Evolutionary conservation across 2,329 filamentous ascomycete species (phyloP).

Genomic region (Colletotrichum sp.): DNA sequence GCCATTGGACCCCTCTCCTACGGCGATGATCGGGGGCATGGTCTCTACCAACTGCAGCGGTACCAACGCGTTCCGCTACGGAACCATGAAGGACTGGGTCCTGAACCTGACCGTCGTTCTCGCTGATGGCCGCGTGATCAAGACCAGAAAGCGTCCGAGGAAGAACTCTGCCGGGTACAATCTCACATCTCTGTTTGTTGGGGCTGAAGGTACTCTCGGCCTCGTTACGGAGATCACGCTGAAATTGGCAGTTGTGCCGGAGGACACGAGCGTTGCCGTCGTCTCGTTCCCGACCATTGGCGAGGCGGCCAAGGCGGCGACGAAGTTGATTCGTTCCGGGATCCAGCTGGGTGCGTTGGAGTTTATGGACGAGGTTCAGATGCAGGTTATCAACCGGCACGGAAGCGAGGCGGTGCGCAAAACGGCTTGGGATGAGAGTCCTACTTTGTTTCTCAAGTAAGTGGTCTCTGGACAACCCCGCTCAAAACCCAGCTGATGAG

Average conservation of each 20-base stretch:
- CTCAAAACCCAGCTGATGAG: background rate
- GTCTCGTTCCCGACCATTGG: slow-evolving; percentile 64
- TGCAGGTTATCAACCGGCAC: slow-evolving; percentile 69
- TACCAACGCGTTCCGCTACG: slow-evolving; percentile 67
- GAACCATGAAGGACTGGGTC: slow-evolving; percentile 80
- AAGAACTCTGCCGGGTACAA: slow-evolving; percentile 78
- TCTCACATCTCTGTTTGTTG: slow-evolving; percentile 70
- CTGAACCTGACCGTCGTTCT: slow-evolving; percentile 74
- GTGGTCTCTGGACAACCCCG: background rate
- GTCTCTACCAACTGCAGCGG: slow-evolving; percentile 72
- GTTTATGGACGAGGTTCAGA: slow-evolving; percentile 68
- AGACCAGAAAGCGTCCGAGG: slow-evolving; percentile 68
- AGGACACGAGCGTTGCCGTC: slow-evolving; percentile 68
- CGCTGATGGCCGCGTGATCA: slow-evolving; percentile 69
- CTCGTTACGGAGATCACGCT: slow-evolving; percentile 74
- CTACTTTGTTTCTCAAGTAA: slow-evolving; percentile 75
- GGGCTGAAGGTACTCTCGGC: slow-evolving; percentile 74
- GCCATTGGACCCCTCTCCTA: slow-evolving; percentile 72
- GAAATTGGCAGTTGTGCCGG: slow-evolving; percentile 69
- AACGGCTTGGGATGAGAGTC: slow-evolving; percentile 65
- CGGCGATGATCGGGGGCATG: slow-evolving; percentile 63
- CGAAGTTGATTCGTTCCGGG: slow-evolving; percentile 66
- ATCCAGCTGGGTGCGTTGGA: slow-evolving; percentile 71
- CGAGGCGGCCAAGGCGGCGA: slow-evolving; percentile 67
- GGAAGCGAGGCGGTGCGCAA: slow-evolving; percentile 61